Percentiles rank a stretch among this genome's conserved stretches.
Conservation (phyloP, 2,329 filamentous ascomycete genomes). For the Trichoderma gracile region DNA sequence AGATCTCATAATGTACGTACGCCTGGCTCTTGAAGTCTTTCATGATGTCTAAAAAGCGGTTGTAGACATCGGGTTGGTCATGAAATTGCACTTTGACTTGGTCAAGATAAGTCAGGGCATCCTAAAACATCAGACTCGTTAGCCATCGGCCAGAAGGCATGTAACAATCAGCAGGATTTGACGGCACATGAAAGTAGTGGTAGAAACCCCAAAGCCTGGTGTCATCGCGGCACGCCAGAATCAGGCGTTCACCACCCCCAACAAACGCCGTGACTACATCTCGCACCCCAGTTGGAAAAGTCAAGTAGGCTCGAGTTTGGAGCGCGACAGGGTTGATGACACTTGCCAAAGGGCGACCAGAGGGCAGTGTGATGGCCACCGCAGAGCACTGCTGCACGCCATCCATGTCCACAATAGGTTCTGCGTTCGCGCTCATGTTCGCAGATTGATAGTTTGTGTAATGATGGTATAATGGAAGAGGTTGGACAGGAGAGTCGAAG, state of each 20-base stretch:
- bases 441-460: not conserved
- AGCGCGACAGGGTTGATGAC: slow-evolving; percentile 11
- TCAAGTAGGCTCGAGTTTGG: slow-evolving; percentile 17
- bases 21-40: slow-evolving; percentile 99
- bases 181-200: slow-evolving; percentile 33
- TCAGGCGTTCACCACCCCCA: slow-evolving; percentile 30
- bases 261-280: slow-evolving; percentile 32
- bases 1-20: slow-evolving; percentile 51
- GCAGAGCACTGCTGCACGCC: slow-evolving; percentile 9
- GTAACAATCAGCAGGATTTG: slow-evolving; percentile 15
- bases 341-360: slow-evolving; percentile 12
- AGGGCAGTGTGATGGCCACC: slow-evolving; percentile 22
- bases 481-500: not conserved
- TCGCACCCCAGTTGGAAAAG: slow-evolving; percentile 20
- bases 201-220: slow-evolving; percentile 31
- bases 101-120: slow-evolving; percentile 91
- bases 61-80: slow-evolving; percentile 96
- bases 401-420: slow-evolving; percentile 1
- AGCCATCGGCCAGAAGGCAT: slow-evolving; percentile 20
- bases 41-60: slow-evolving; percentile 97
- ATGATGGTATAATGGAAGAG: not conserved
- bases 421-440: not conserved
- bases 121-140: slow-evolving; percentile 39
- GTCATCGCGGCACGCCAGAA: slow-evolving; percentile 29
- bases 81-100: slow-evolving; percentile 98